These are phyloP conservation scores for Musa troglodytarum DNA, from an alignment of 176 grass and related monocot species.

Conservation along the genomic window DNA sequence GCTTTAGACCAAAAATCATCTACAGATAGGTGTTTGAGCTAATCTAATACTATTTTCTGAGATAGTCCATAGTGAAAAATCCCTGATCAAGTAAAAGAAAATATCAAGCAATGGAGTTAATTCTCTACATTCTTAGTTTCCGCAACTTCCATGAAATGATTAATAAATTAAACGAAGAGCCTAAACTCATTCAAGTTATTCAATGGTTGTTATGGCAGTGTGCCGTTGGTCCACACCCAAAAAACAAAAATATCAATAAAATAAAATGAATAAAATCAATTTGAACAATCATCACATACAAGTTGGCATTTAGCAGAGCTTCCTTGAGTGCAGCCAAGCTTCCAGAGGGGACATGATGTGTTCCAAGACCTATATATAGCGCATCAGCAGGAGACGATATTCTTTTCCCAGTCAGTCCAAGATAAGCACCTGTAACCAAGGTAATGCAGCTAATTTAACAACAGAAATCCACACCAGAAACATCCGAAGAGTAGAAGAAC, in stretches of 20 bases:
- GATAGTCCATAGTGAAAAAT: not conserved
- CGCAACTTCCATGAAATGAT: not conserved
- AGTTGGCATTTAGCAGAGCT: conserved; percentile 51
- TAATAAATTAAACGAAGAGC: not conserved
- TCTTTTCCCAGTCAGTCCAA: conserved; percentile 90
- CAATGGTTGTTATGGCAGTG: not conserved
- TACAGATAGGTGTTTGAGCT: not conserved
- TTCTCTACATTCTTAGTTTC: not conserved
- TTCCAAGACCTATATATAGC: conserved; percentile 87
- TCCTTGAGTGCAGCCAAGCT: conserved; percentile 64
- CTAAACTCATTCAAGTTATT: not conserved
- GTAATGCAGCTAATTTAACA: not conserved
- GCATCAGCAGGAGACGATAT: conserved; percentile 88
- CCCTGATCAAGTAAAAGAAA: not conserved
- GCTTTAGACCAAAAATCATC: not conserved
- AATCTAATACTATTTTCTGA: not conserved
- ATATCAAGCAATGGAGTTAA: not conserved
- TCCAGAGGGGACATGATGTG: conserved; percentile 72
- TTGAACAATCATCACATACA: conserved; percentile 39
- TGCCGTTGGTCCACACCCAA: not conserved
- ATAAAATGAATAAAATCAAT: not conserved
- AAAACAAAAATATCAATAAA: not conserved
- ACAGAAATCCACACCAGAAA: not conserved
- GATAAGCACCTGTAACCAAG: conserved; percentile 76
- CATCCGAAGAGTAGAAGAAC: not conserved